phyloP scores from a whole-genome alignment of 345 rosid genomes.

The Eucalyptus decipiens region DNA sequence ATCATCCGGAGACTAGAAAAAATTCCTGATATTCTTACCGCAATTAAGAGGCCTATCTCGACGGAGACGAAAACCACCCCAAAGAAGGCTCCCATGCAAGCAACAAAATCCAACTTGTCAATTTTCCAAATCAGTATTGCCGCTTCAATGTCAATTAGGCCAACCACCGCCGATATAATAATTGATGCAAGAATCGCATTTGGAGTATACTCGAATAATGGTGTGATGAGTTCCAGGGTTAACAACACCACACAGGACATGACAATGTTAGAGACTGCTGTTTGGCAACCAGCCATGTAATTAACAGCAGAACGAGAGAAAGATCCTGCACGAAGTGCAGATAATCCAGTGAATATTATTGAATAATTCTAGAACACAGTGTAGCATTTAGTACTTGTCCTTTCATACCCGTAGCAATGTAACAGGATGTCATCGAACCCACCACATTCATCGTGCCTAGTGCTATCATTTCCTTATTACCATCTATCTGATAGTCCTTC shows the following conservation, averaged over 20 bases:
- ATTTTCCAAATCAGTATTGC: slow-evolving; percentile 53
- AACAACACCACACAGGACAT: slow-evolving; percentile 60
- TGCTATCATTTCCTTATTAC: slow-evolving; percentile 40
- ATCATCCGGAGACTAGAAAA: background rate
- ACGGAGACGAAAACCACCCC: slow-evolving; percentile 64
- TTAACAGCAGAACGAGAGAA: slow-evolving; percentile 86
- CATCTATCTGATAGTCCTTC: slow-evolving; percentile 33
- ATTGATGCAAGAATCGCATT: slow-evolving; percentile 63
- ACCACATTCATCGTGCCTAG: slow-evolving; percentile 31
- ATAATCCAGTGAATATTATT: background rate
- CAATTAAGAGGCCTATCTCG: slow-evolving; percentile 60
- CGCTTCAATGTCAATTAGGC: slow-evolving; percentile 46
- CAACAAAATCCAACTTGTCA: slow-evolving; percentile 65
- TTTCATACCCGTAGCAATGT: slow-evolving; percentile 18
- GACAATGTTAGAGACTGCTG: slow-evolving; percentile 65
- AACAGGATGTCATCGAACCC: slow-evolving; percentile 32
- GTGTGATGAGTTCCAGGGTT: slow-evolving; percentile 49
- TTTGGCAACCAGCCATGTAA: slow-evolving; percentile 70
- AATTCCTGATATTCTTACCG: slow-evolving; percentile 14
- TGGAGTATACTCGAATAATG: slow-evolving; percentile 67
- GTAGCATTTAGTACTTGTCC: background rate
- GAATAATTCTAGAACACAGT: background rate
- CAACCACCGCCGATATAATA: slow-evolving; percentile 58
- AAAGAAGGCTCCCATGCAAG: slow-evolving; percentile 74
- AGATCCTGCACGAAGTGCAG: slow-evolving; percentile 23